These are phyloP conservation scores for Scheffersomyces coipomensis DNA, from an alignment of 805 yeast species.

Conservation along the genomic window DNA sequence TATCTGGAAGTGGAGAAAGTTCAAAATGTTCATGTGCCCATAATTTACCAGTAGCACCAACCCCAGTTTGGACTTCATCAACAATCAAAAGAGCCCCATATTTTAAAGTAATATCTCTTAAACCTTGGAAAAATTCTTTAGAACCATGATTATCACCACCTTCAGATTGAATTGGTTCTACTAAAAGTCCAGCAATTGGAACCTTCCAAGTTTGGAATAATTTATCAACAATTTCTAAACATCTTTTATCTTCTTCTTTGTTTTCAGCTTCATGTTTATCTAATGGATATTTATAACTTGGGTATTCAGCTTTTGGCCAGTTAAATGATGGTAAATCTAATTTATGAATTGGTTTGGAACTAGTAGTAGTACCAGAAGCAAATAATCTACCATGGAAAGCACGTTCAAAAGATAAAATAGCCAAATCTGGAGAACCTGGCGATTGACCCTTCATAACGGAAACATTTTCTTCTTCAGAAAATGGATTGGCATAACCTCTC, in stretches of 20 bases:
- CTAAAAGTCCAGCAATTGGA: constrained; percentile 85
- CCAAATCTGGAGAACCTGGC: constrained; percentile 88
- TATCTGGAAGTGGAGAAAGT: constrained; percentile 72
- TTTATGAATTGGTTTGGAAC: constrained; percentile 94
- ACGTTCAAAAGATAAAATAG: constrained; percentile 80
- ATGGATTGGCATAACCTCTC: constrained; percentile 63
- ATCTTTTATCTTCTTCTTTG: constrained; percentile 75
- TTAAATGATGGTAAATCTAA: constrained; percentile 88
- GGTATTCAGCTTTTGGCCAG: constrained; percentile 97
- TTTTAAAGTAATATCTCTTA: constrained; percentile 71
- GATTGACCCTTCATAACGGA: constrained; percentile 77
- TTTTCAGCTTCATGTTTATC: constrained; percentile 63
- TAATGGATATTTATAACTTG: constrained; percentile 80
- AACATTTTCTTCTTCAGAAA: constrained; percentile 65
- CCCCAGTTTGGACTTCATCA: constrained; percentile 90
- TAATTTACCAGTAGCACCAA: constrained; percentile 80
- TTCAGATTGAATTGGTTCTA: constrained; percentile 90
- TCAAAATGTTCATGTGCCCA: constrained; percentile 91
- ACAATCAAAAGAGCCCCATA: constrained; percentile 71
- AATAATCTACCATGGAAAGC: constrained; percentile 96
- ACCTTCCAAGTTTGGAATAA: constrained; percentile 62
- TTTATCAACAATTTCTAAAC: constrained; percentile 73
- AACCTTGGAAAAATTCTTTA: constrained; percentile 73
- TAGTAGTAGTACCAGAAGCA: constrained; percentile 87
- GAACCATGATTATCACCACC: constrained; percentile 92